Evolutionary conservation across 441 rosid genomes (phyloP), one percentile per base, ranked within the genome.

Genomic region (Lepidium campestre): DNA sequence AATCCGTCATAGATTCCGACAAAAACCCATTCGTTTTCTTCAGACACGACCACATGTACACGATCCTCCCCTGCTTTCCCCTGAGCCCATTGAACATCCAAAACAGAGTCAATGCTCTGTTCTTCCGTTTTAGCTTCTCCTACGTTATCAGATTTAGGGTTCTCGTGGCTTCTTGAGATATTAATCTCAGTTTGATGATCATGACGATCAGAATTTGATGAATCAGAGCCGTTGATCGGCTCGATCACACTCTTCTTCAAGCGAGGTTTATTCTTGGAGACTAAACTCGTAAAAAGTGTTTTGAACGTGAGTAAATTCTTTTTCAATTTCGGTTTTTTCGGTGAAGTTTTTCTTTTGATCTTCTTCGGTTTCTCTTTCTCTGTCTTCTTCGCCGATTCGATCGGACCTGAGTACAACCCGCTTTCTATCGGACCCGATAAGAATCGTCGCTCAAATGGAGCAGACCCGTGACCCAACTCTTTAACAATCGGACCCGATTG

Each of bases 11-110:
- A 87, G 58, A 87, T 85, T 44, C 93, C 93, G 6, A 82, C 86
- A 48, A 87, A 85, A 56, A 83, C 78, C 93, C 90, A 87, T 10
- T 79, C 87, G n/a, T 77, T 63, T 50, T 83, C 86, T 50, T 85
- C 93, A 0, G 90, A 87, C 17, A 87, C 68, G 20, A 82, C 83
- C 19, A 87, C 81, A 53, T 87, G 93, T 48, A 83, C 81, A 50
- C 87, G 78, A 75, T 87, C 93, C 77, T 87, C 93, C 8, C 93
- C 93, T 10, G 93, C 93, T 72, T 84, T 87, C 15, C 90, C 93
- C 17, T 85, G 81, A 9, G 89, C 93, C 93, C 90, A 85, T 50
- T 85, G 83, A 34, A 87, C 77, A 46, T 71, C 76, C 62, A 66
- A 62, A 55, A 58, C 52, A 47, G 69, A 78, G 47, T 22, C 45